Conservation (phyloP, 768 basidiomycete genomes). For the Suillus hirtellus region DNA sequence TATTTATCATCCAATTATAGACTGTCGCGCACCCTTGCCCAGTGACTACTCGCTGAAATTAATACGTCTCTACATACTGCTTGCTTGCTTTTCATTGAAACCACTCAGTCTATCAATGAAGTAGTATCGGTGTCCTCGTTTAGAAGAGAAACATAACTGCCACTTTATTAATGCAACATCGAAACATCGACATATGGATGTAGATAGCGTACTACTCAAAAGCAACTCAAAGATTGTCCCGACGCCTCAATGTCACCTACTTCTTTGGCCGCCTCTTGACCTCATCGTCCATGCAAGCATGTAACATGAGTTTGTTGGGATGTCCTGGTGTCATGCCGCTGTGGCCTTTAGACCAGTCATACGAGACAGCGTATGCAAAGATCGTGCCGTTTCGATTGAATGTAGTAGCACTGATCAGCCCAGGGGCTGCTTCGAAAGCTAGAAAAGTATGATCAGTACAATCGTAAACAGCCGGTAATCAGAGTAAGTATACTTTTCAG, state of each 20-base stretch:
- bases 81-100: conserved; percentile 1
- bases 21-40: neutral
- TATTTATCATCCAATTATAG: conserved; percentile 5
- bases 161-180: conserved; percentile 13
- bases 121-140: neutral
- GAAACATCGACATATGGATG: conserved; percentile 6
- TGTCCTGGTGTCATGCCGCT: conserved; percentile 71
- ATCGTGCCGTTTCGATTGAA: conserved; percentile 90
- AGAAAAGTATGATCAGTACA: conserved; percentile 12
- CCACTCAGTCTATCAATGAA: neutral
- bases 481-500: conserved; percentile 68
- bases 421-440: conserved; percentile 75
- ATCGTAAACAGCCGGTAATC: neutral
- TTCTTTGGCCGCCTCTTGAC: conserved; percentile 62
- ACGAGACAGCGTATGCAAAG: conserved; percentile 90
- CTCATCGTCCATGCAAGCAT: conserved; percentile 86
- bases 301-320: conserved; percentile 82
- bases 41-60: conserved; percentile 14
- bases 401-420: conserved; percentile 74
- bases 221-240: neutral
- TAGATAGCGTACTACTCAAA: conserved; percentile 9
- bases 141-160: neutral
- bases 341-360: conserved; percentile 94
- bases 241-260: conserved; percentile 15
- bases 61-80: conserved; percentile 19